These are phyloP conservation scores for Coccinonectria pachysandricola DNA, from an alignment of 2,329 filamentous ascomycete genomes.

Conservation along the genomic window DNA sequence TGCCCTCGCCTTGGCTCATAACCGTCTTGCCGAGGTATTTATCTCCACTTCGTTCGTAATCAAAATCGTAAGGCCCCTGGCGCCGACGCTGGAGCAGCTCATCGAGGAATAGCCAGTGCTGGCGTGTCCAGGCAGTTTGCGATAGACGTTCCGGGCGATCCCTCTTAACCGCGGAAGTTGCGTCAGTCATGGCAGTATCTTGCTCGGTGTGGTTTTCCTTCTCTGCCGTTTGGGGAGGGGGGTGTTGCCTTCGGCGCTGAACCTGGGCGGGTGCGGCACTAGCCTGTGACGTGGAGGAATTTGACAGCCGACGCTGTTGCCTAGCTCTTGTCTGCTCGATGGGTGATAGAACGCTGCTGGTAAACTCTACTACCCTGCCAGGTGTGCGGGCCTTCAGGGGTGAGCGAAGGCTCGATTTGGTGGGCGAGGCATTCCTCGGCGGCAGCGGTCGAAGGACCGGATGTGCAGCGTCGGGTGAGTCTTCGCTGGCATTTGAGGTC, in stretches of 20 bases:
- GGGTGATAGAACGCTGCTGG: constrained; percentile 38
- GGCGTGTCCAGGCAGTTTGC: constrained; percentile 34
- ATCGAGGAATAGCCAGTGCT: constrained; percentile 46
- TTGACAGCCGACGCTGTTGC: constrained; percentile 21
- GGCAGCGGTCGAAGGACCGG: constrained; percentile 39
- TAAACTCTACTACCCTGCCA: constrained; percentile 49
- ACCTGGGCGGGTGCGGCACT: constrained; percentile 7
- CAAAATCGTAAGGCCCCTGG: constrained; percentile 24
- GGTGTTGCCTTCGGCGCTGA: constrained; percentile 4
- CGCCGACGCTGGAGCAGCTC: constrained; percentile 39
- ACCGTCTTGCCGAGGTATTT: constrained; percentile 39
- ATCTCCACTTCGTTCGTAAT: constrained; percentile 20
- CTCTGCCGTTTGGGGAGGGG: constrained; percentile 12
- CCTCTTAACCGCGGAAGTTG: constrained; percentile 15
- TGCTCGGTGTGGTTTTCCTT: constrained; percentile 24
- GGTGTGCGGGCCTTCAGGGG: constrained; percentile 47
- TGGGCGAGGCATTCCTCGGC: constrained; percentile 41
- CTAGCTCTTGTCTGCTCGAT: constrained; percentile 28
- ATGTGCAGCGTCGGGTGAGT: constrained; percentile 26
- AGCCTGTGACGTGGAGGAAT: constrained; percentile 11
- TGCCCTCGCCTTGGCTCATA: constrained; percentile 32
- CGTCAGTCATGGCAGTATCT: constrained; percentile 19
- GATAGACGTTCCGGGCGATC: constrained; percentile 23
- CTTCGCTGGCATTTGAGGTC: constrained; percentile 27
- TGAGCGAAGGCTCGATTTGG: constrained; percentile 47